phyloP scores from a whole-genome alignment of 805 yeast species.

The Cyberlindnera xishuangbannaensis region DNA sequence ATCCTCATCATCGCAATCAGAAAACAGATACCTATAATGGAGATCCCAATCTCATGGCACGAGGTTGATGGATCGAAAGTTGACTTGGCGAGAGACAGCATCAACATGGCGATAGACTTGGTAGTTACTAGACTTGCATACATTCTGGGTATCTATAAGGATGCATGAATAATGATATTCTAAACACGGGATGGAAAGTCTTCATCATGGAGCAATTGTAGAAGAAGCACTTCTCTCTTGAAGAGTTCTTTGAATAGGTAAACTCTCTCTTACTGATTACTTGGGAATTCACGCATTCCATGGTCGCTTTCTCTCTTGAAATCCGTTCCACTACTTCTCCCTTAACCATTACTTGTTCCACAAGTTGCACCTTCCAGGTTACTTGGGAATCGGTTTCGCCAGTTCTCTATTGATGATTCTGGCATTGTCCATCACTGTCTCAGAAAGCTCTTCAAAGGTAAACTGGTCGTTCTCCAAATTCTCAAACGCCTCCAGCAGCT shows the following conservation, averaged over 20 bases:
- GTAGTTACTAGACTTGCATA: slow-evolving; percentile 89
- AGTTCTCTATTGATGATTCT: slow-evolving; percentile 31
- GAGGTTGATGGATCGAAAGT: slow-evolving; percentile 95
- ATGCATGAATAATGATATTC: no score
- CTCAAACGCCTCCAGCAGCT: slow-evolving; percentile 36
- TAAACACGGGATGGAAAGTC: no score
- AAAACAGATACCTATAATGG: slow-evolving; percentile 60
- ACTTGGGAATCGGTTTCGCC: slow-evolving; percentile 2
- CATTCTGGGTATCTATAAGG: slow-evolving; percentile 70
- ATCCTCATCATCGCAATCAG: slow-evolving; percentile 73
- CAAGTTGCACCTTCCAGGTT: no score
- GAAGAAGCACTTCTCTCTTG: no score
- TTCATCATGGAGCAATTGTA: no score
- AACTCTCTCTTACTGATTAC: no score
- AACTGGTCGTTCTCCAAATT: slow-evolving; percentile 40
- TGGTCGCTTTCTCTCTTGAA: no score
- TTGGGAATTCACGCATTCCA: no score
- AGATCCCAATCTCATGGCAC: slow-evolving; percentile 92
- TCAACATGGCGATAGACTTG: slow-evolving; percentile 90
- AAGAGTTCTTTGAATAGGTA: no score
- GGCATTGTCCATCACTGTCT: slow-evolving; percentile 57
- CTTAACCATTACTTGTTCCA: no score
- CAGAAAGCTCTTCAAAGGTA: slow-evolving; percentile 52
- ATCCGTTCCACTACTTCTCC: no score
- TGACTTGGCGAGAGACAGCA: slow-evolving; percentile 84